Percentiles rank a stretch among this genome's conserved stretches.
These are phyloP conservation scores for Sequoia sempervirens DNA, from an alignment of 75 land plant species.

Conservation along the genomic window DNA sequence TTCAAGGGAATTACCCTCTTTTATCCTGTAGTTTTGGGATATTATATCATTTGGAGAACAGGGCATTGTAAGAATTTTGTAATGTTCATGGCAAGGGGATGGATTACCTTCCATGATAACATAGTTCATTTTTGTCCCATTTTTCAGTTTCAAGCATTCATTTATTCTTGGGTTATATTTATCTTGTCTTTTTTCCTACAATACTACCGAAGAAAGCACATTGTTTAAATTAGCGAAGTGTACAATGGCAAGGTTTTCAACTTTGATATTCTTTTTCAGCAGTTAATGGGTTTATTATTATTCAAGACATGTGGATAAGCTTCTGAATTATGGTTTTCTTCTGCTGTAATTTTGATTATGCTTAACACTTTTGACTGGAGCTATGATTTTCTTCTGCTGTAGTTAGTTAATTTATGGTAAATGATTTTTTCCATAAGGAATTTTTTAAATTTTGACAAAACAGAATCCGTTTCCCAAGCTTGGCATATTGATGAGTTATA, in stretches of 20 bases:
- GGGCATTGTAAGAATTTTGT: neutral
- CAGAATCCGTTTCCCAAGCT: too few relatives aligned
- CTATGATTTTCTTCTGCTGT: too few relatives aligned
- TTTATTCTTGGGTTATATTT: neutral
- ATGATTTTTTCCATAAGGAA: too few relatives aligned
- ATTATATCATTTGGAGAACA: neutral
- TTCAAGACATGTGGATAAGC: too few relatives aligned
- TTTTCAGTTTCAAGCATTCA: neutral
- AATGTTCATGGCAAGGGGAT: neutral
- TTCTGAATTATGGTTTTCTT: too few relatives aligned
- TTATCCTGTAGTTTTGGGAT: neutral
- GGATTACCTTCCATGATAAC: neutral
- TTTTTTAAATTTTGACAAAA: too few relatives aligned
- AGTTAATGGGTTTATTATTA: neutral
- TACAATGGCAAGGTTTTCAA: neutral
- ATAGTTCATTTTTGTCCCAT: neutral
- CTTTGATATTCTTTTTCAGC: neutral
- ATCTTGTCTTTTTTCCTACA: neutral
- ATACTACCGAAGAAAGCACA: neutral
- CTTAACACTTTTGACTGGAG: too few relatives aligned
- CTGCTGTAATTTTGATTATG: too few relatives aligned
- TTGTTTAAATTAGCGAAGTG: neutral
- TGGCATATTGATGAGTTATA: too few relatives aligned
- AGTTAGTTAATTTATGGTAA: too few relatives aligned
- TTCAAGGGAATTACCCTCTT: neutral